Conservation (phyloP, 1,284 basidiomycete genomes). For the Vanrija sp. region DNA sequence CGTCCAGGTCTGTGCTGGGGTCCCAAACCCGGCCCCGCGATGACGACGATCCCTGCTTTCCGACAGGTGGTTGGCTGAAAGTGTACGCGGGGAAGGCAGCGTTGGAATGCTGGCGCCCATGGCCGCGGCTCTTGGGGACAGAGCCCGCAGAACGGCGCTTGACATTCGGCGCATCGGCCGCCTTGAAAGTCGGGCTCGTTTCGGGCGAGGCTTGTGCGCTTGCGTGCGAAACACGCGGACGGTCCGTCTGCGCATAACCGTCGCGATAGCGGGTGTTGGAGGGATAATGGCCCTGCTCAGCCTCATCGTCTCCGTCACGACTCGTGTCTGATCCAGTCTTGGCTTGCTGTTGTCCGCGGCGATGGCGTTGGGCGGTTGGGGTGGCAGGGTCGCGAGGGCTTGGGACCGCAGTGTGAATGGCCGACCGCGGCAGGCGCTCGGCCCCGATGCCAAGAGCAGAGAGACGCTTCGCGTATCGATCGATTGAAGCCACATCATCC, state of each 20-base stretch:
- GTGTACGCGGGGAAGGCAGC: neutral
- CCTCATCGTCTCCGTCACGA: constrained; percentile 39
- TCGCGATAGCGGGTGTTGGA: constrained; percentile 28
- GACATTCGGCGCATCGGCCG: neutral
- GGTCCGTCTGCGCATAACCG: constrained; percentile 35
- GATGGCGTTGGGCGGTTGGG: neutral
- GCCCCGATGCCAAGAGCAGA: constrained; percentile 36
- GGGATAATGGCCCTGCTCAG: constrained; percentile 17
- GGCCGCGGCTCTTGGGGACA: neutral
- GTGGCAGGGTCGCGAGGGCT: constrained; percentile 16
- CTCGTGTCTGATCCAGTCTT: constrained; percentile 20
- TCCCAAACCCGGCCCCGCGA: constrained; percentile 28
- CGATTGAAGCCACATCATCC: constrained; percentile 74
- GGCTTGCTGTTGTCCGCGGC: too few relatives aligned
- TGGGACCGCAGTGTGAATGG: constrained; percentile 23
- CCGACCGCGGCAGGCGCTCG: neutral
- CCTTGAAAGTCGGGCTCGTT: neutral
- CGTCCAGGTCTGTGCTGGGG: constrained; percentile 36
- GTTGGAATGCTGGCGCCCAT: neutral
- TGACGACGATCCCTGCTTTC: neutral
- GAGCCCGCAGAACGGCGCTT: neutral
- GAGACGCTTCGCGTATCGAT: constrained; percentile 65
- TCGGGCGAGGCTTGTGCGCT: constrained; percentile 29
- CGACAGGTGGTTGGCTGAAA: too few relatives aligned
- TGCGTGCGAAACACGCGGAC: constrained; percentile 20